Conservation (phyloP, 345 rosid genomes). For the Pelargonium nanum region DNA sequence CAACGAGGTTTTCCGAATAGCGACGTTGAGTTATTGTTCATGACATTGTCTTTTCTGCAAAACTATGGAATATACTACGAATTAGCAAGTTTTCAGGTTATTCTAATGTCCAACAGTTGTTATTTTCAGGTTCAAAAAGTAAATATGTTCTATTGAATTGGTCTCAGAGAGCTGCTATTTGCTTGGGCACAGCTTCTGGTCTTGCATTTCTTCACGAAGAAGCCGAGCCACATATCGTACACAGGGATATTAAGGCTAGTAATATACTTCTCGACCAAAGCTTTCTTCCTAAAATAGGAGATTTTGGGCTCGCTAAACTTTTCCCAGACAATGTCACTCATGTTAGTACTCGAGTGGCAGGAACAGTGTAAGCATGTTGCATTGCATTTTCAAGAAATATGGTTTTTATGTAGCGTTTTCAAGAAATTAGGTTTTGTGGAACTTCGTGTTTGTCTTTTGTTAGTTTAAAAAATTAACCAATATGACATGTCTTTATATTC, state of each 20-base stretch:
- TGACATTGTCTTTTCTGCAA: too few species aligned
- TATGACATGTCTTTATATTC: too few species aligned
- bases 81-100: slow-evolving; percentile 1
- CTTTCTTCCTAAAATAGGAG: slow-evolving; percentile 58
- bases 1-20: too few species aligned
- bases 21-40: too few species aligned
- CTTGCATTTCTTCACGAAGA: slow-evolving; percentile 66
- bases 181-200: slow-evolving; percentile 56
- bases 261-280: slow-evolving; percentile 55
- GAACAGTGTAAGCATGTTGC: slow-evolving; percentile 48
- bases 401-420: too few species aligned
- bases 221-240: slow-evolving; percentile 51
- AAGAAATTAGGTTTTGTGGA: too few species aligned
- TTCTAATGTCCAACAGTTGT: slow-evolving; percentile 3
- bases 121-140: slow-evolving; percentile 44
- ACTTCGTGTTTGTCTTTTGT: too few species aligned
- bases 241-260: slow-evolving; percentile 77
- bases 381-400: not conserved
- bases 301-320: slow-evolving; percentile 69
- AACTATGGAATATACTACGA: too few species aligned
- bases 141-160: slow-evolving; percentile 39
- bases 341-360: slow-evolving; percentile 68
- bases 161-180: slow-evolving; percentile 48
- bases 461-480: too few species aligned
- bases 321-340: slow-evolving; percentile 72